These are phyloP conservation scores for Blastocystis sp. DNA, from an alignment of 352 stramenopile species.

Conservation along the genomic window DNA sequence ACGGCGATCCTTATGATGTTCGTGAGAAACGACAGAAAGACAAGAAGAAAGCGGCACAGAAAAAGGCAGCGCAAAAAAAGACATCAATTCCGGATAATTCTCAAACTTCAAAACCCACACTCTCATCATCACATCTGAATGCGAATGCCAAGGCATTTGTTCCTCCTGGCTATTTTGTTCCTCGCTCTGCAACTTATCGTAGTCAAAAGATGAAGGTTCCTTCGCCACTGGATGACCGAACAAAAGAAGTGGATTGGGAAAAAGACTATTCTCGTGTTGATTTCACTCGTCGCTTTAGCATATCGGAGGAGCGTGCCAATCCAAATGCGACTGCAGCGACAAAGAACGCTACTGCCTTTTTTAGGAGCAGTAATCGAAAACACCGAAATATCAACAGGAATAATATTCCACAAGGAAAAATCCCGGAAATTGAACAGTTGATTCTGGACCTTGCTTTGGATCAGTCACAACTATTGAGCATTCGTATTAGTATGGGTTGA, in stretches of 20 bases:
- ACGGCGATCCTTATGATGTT: neutral
- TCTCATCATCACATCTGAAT: neutral
- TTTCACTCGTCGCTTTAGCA: neutral
- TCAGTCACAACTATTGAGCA: conserved; percentile 50
- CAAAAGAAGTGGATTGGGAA: conserved; percentile 18
- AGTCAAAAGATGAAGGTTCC: neutral
- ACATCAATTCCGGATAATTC: neutral
- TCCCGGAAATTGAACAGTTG: conserved; percentile 25
- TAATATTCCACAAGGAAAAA: conserved; percentile 10
- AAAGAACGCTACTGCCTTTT: neutral
- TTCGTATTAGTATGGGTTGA: conserved; percentile 10
- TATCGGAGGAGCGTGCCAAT: neutral
- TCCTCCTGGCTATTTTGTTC: neutral
- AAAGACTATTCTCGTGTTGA: neutral
- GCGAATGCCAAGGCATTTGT: neutral
- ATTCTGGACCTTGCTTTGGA: conserved; percentile 46
- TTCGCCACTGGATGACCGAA: neutral
- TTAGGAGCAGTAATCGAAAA: neutral
- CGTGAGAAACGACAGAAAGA: neutral
- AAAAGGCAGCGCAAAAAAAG: neutral
- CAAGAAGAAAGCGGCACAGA: neutral
- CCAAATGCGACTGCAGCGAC: conserved; percentile 6
- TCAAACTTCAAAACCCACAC: neutral
- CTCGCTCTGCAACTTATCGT: neutral
- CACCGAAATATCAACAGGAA: conserved; percentile 63